These are phyloP conservation scores for Starmera dryadoides DNA, from an alignment of 805 yeast species.

Conservation along the genomic window DNA sequence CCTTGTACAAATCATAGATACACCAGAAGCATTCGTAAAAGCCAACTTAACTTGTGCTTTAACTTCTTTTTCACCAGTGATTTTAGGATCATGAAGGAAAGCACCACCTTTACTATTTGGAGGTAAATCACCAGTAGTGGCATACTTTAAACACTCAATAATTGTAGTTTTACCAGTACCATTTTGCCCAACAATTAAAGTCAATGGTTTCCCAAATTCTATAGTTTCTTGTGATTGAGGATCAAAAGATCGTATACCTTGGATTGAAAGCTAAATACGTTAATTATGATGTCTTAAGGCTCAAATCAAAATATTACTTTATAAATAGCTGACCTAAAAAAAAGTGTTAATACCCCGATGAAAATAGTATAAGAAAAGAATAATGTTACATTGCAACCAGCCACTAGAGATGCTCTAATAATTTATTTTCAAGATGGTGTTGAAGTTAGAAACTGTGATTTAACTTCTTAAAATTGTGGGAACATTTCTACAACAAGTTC, in stretches of 20 bases:
- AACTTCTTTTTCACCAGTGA: conserved; percentile 68
- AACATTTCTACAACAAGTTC: too few species aligned
- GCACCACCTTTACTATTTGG: conserved; percentile 97
- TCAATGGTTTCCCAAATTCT: conserved; percentile 83
- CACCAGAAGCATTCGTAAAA: conserved; percentile 64
- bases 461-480: too few species aligned
- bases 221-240: conserved; percentile 80
- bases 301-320: conserved; percentile 8
- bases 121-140: conserved; percentile 93
- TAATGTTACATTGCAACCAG: too few species aligned
- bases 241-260: conserved; percentile 88
- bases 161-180: conserved; percentile 97
- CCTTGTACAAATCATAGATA: conserved; percentile 80
- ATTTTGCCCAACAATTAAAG: conserved; percentile 90
- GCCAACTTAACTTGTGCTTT: conserved; percentile 89
- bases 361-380: too few species aligned
- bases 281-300: too few species aligned
- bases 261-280: conserved; percentile 50
- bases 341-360: too few species aligned
- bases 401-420: too few species aligned
- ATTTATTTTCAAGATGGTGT: too few species aligned
- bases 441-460: too few species aligned
- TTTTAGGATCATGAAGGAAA: conserved; percentile 86
- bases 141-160: conserved; percentile 88
- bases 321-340: conserved; percentile 16